These are phyloP conservation scores for Clitoria ternatea DNA, from an alignment of 306 rosid genomes.

Conservation along the genomic window DNA sequence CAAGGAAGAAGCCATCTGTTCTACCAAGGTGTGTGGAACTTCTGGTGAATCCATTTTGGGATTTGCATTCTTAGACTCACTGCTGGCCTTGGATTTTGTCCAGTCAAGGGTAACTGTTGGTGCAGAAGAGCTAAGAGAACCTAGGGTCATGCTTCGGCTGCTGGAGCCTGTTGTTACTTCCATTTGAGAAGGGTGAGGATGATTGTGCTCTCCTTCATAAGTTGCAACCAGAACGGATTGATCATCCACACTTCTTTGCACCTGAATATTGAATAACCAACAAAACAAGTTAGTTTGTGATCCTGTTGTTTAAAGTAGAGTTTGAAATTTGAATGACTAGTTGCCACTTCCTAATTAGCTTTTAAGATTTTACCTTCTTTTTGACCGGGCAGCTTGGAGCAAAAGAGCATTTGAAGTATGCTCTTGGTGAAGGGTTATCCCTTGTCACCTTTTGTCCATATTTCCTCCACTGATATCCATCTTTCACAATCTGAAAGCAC, in stretches of 20 bases:
- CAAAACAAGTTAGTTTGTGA: slow-evolving; percentile 23
- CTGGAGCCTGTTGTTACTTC: slow-evolving; percentile 51
- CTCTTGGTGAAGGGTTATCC: slow-evolving; percentile 96
- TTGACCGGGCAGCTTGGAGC: slow-evolving; percentile 93
- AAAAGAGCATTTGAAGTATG: slow-evolving; percentile 95
- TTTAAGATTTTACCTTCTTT: slow-evolving; percentile 69
- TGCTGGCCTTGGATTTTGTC: slow-evolving; percentile 52
- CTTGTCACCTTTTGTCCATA: slow-evolving; percentile 98
- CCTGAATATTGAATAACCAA: slow-evolving; percentile 43
- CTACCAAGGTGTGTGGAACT: slow-evolving; percentile 62
- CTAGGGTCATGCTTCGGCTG: slow-evolving; percentile 32
- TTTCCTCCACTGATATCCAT: slow-evolving; percentile 97
- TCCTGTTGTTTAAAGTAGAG: neutral
- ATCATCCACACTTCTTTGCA: slow-evolving; percentile 92
- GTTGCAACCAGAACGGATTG: slow-evolving; percentile 84
- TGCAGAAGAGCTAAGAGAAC: slow-evolving; percentile 37
- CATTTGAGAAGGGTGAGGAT: slow-evolving; percentile 55
- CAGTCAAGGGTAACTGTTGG: slow-evolving; percentile 52
- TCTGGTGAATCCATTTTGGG: slow-evolving; percentile 51
- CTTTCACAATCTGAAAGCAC: slow-evolving; percentile 71
- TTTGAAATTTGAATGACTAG: neutral
- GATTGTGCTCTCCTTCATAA: slow-evolving; percentile 97
- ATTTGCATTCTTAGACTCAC: slow-evolving; percentile 25
- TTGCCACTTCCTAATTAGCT: neutral
- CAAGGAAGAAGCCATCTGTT: slow-evolving; percentile 90